Evolutionary conservation across 108 stramenopile genomes (phyloP).

Genomic region (Pseudonitzschia multiseries): DNA sequence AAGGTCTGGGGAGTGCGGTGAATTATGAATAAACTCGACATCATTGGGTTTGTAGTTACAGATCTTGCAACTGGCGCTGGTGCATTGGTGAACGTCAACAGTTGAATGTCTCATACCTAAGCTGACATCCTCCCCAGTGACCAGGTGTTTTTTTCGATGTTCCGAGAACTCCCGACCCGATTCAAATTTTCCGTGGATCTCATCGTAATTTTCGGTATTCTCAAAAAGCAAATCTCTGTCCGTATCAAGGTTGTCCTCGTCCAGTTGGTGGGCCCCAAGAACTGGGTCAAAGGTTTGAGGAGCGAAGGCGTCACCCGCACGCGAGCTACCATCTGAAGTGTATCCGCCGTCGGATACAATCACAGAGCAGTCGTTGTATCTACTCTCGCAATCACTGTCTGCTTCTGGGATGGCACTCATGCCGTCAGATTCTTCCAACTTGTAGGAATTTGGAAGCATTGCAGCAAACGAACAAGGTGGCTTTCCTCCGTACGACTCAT

Average conservation of each 20-base stretch:
- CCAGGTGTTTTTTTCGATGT: constrained; percentile 19
- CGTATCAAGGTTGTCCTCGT: constrained; percentile 22
- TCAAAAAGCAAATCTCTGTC: constrained; percentile 16
- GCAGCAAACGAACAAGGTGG: background rate
- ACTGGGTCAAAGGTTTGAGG: constrained; percentile 12
- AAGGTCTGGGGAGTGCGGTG: background rate
- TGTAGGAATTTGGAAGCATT: constrained; percentile 30
- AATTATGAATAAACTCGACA: constrained; percentile 6
- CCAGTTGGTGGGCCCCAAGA: constrained; percentile 19
- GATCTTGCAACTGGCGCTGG: constrained; percentile 39
- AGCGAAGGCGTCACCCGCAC: constrained; percentile 13
- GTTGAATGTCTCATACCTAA: constrained; percentile 29
- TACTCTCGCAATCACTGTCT: constrained; percentile 23
- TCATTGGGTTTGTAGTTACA: constrained; percentile 39
- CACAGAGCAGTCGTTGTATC: constrained; percentile 5
- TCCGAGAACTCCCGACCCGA: constrained; percentile 15
- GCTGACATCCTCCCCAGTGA: constrained; percentile 9
- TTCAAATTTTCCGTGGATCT: background rate
- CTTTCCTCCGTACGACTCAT: background rate
- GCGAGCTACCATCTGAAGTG: constrained; percentile 23
- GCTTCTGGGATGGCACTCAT: constrained; percentile 40
- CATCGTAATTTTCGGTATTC: background rate
- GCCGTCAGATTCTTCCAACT: constrained; percentile 3
- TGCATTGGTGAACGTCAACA: constrained; percentile 50
- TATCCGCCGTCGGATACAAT: constrained; percentile 38